phyloP scores from a whole-genome alignment of 1,284 basidiomycete genomes.

The Cutaneotrichosporon sp. region DNA sequence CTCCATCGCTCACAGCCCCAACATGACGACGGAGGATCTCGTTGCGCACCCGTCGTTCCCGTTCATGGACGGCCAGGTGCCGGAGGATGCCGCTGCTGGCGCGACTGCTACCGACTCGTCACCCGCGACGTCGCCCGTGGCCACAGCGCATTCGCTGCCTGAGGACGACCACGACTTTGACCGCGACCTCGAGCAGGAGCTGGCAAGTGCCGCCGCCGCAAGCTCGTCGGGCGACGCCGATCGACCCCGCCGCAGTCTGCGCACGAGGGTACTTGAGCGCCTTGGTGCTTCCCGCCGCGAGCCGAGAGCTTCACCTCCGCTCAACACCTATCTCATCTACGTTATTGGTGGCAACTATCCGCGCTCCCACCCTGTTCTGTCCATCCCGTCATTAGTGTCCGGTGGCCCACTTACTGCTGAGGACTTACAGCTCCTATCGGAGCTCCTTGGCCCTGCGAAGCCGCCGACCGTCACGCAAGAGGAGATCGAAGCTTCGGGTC shows the following conservation, averaged over 20 bases:
- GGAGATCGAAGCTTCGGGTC: slow-evolving; percentile 75
- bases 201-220: neutral
- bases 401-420: slow-evolving; percentile 58
- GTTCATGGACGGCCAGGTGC: slow-evolving; percentile 42
- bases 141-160: neutral
- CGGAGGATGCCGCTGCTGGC: slow-evolving; percentile 15
- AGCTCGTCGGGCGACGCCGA: neutral
- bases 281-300: slow-evolving; percentile 19
- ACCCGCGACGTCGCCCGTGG: neutral
- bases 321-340: slow-evolving; percentile 50
- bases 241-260: slow-evolving; percentile 27
- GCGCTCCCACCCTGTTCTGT: slow-evolving; percentile 76
- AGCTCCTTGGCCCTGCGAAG: slow-evolving; percentile 45
- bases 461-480: slow-evolving; percentile 74
- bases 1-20: slow-evolving; percentile 41
- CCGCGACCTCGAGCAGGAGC: slow-evolving; percentile 20
- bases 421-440: slow-evolving; percentile 70
- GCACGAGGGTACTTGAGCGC: slow-evolving; percentile 33
- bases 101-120: neutral
- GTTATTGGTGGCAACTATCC: slow-evolving; percentile 74
- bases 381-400: slow-evolving; percentile 65
- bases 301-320: slow-evolving; percentile 20
- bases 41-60: slow-evolving; percentile 45
- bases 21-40: slow-evolving; percentile 42
- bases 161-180: slow-evolving; percentile 16